Evolutionary conservation across 164 flowering plant genomes (phyloP), one percentile per base, ranked within the genome.

Genomic region (Macadamia integrifolia): DNA sequence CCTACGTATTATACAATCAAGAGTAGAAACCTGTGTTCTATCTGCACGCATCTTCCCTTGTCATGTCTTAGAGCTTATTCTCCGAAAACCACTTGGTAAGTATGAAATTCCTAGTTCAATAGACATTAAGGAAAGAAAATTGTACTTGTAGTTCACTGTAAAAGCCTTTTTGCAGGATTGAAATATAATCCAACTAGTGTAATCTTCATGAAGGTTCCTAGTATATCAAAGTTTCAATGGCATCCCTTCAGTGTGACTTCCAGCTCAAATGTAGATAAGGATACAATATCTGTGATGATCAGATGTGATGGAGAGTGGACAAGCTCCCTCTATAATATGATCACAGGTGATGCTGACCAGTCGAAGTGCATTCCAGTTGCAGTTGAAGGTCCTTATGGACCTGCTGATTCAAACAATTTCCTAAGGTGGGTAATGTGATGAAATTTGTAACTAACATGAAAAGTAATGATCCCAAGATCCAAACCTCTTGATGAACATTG

Each of bases 301-400:
- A 93, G 86, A 79, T 77, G 88, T 53, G 87, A 85, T 43, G 92
- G 92, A n/a, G 43, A 77, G 66, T 93, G 98, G 98, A 86, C 95
- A 66, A 81, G 67, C 56, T 66, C 87, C 61, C 81, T 93, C 29
- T 85, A 78, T 69, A 58, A 78, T 14, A 71, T 71, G 71, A 75
- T 93, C 40, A 55, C 70, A 71, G 52, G 81, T 1, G 78, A 72
- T 32, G 48, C 77, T 60, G 68, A 77, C 69, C 68, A 64, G 52
- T 64, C 67, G 70, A 76, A 61, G 65, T 75, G 80, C 78, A 80
- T 89, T 58, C 85, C 86, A 9, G 74, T 88, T 58, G 79, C 85
- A 60, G 66, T 88, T 57, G 98, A 91, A 87, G 98, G 97, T 23
- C 98, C 98, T 61, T 88, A 90, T 74, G 95, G 98, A 66, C 93